phyloP scores from a whole-genome alignment of 345 rosid genomes.

The Salix dunnii region DNA sequence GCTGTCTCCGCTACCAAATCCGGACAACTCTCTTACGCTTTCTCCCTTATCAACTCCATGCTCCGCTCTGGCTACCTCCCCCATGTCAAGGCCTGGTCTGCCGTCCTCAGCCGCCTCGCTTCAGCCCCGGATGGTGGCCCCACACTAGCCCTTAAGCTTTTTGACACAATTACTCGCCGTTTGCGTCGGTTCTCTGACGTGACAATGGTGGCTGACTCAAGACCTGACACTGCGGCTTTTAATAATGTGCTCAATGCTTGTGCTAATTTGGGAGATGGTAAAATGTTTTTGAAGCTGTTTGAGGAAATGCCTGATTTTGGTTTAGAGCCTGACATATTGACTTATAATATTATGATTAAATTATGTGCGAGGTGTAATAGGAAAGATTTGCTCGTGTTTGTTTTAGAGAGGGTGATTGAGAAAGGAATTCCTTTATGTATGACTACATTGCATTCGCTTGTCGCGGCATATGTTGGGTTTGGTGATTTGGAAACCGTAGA shows the following conservation, averaged over 20 bases:
- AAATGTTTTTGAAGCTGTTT: conserved; percentile 59
- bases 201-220: conserved; percentile 47
- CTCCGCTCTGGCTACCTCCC: conserved; percentile 91
- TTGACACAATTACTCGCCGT: conserved; percentile 47
- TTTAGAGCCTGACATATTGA: conserved; percentile 67
- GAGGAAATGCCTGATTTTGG: conserved; percentile 61
- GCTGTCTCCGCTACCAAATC: conserved; percentile 71
- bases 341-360: conserved; percentile 79
- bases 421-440: conserved; percentile 56
- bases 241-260: conserved; percentile 84
- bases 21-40: conserved; percentile 71
- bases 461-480: conserved; percentile 91
- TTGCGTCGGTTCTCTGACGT: conserved; percentile 47
- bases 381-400: conserved; percentile 71
- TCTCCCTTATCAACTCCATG: conserved; percentile 77
- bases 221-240: conserved; percentile 78
- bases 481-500: conserved; percentile 73
- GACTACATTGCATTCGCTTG: conserved; percentile 78
- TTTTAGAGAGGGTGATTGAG: conserved; percentile 63
- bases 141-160: conserved; percentile 51
- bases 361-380: conserved; percentile 67
- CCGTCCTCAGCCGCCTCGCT: conserved; percentile 73
- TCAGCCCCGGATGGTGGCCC: conserved; percentile 69
- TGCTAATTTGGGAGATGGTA: conserved; percentile 66
- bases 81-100: conserved; percentile 85